Conservation (phyloP, 306 rosid species). For the Cucumis melo region DNA sequence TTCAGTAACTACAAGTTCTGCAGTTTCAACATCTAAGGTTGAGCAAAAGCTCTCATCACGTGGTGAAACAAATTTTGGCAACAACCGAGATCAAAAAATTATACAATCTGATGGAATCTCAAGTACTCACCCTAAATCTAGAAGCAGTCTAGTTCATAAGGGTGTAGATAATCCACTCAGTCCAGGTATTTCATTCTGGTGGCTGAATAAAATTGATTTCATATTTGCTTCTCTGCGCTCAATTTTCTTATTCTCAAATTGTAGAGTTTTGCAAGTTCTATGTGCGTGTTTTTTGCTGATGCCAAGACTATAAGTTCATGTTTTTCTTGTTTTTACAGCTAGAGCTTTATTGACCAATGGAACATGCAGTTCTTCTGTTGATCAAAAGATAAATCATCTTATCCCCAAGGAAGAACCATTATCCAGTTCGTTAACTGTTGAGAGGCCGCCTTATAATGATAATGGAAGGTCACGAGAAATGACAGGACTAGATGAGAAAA, state of each 20-base stretch:
- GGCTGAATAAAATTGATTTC: not conserved
- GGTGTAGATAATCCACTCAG: constrained; percentile 33
- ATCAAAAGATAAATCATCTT: constrained; percentile 18
- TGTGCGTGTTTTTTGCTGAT: constrained; percentile 4
- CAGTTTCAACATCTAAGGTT: constrained; percentile 36
- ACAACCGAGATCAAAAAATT: constrained; percentile 35
- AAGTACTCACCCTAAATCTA: constrained; percentile 28
- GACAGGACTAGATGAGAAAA: constrained; percentile 30
- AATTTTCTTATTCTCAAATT: not conserved
- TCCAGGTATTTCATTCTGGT: constrained; percentile 36
- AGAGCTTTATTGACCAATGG: constrained; percentile 21
- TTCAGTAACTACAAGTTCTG: constrained; percentile 34
- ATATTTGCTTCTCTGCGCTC: constrained; percentile 8
- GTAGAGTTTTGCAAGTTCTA: constrained; percentile 1
- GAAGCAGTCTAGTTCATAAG: constrained; percentile 33
- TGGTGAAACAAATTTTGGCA: constrained; percentile 41
- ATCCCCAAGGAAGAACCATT: constrained; percentile 26
- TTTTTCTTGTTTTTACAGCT: constrained; percentile 18
- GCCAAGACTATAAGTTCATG: not conserved
- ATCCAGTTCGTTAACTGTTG: constrained; percentile 22
- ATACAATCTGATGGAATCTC: constrained; percentile 44
- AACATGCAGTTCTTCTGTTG: constrained; percentile 14
- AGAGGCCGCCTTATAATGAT: constrained; percentile 18
- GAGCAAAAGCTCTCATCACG: constrained; percentile 44
- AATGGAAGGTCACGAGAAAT: constrained; percentile 34